Evolutionary conservation across 139 green algal species (phyloP), one percentile per base, ranked within the genome.

Genomic region (Haematococcus sp.): DNA sequence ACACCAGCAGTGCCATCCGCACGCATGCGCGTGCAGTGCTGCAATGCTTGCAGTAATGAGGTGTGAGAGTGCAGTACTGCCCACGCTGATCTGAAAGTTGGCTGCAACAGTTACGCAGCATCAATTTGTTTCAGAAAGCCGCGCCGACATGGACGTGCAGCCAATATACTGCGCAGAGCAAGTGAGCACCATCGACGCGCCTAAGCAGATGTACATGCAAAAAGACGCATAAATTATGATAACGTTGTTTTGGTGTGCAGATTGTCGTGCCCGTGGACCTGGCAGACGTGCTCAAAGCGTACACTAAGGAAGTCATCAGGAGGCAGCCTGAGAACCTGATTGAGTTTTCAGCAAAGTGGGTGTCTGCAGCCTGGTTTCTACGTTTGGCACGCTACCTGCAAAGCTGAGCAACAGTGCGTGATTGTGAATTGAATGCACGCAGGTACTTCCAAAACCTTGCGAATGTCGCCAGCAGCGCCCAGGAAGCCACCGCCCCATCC

Each of bases 221-320:
- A 67, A n/a, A 34, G n/a, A 16, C 46, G 31, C 28, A 30, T 56
- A 4, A 32, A 54, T 51, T 64, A 28, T 40, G 2, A 19, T 3
- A 2, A 40, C 1, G 19, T 55, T 35, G 59, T 63, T 33, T n/a
- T n/a, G n/a, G 3, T 23, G 30, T 68, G 63, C 84, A 94, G 88
- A 95, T 95, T 71, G 82, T 87, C 5, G 86, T 95, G 4, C 88
- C 88, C 0, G 75, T 83, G 20, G 84, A 93, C 73, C 59, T 95
- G 27, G 86, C 86, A 44, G 90, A 93, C 40, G 78, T 93, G 0
- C 68, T 95, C 19, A 95, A 93, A 76, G 84, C 86, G 1, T 95
- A 90, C 75, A 93, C 88, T 0, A 95, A 95, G 68, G 88, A 95
- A 65, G 88, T 93, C 35, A 91, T 95, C 56, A 79, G 87, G 1